Base-by-base conservation (phyloP, 108 stramenopile species). In the Pseudonitzschia multistriata region DNA sequence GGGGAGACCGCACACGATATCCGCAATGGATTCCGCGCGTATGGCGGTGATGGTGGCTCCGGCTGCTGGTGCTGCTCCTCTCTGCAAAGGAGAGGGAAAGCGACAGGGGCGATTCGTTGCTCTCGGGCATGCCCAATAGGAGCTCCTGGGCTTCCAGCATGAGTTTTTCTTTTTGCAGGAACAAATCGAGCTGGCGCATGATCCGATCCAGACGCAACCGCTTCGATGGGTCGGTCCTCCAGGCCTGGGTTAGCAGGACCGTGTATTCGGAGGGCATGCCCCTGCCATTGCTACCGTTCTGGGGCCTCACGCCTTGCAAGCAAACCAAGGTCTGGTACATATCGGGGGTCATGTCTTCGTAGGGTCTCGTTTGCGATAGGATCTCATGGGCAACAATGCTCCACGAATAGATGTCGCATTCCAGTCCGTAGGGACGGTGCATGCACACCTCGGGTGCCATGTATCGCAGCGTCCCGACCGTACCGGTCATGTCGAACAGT, bases 301-400 rank as follows among this genome's bases (percentile, higher is more conserved):
- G 40, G 7, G 82, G 82, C 0, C 82, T 65, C 49, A 73, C 57
- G 0, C 78, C 78, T 36, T 54, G 61, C 33, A 71, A 68, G 24
- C 88, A 88, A 0, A 88, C 90, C 68, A 88, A 69, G 22, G 86
- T 75, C 14, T 84, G 53, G 62, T 91, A 86, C 86, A 88, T 81
- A 45, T 91, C 87, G 27, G 85, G 85, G 7, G 86, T 85, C 76
- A 84, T 81, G n/a, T 82, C 82, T 28, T 74, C 75, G 67, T 88
- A 91, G 37, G 90, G 87, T 57, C 84, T 87, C 34, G 81, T 70
- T 11, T 77, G 62, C 3, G 85, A 70, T 53, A 81, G 68, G n/a
- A 89, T 71, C 45, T 87, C 88, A 70, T 85, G 86, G 15, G 83
- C 49, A 10, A 89, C 84, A 68, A 89, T 87, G 42, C 79, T 80